phyloP scores from a whole-genome alignment of 371 early-diverging fungal genomes.

The Cokeromyces recurvatus region DNA sequence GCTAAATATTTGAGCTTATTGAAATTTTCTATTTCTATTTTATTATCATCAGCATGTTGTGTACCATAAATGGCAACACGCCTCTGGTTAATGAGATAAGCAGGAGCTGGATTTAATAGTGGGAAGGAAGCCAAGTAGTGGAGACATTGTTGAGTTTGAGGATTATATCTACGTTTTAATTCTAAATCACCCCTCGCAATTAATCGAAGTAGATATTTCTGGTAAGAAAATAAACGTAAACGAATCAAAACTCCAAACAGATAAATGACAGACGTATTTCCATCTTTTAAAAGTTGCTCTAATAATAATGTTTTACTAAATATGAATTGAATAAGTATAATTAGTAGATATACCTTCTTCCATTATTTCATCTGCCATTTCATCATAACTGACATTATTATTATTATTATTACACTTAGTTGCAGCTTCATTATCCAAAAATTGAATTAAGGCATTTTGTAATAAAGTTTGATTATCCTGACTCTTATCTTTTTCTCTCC shows the following conservation, averaged over 20 bases:
- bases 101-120: constrained; percentile 29
- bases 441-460: constrained; percentile 43
- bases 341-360: constrained; percentile 14
- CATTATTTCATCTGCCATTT: not conserved
- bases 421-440: constrained; percentile 29
- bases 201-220: constrained; percentile 55
- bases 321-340: too few species aligned
- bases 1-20: constrained; percentile 26
- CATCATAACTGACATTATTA: too few species aligned
- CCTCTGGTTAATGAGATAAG: constrained; percentile 54
- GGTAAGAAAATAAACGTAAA: constrained; percentile 56
- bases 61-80: constrained; percentile 43
- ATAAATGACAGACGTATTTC: constrained; percentile 21
- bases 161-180: constrained; percentile 29
- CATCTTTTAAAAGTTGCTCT: not conserved
- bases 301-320: not conserved
- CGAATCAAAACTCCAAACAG: constrained; percentile 60
- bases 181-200: constrained; percentile 65
- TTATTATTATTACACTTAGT: not conserved
- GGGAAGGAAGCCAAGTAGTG: constrained; percentile 56
- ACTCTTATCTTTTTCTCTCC: constrained; percentile 36
- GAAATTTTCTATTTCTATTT: constrained; percentile 20
- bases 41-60: constrained; percentile 16
- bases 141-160: constrained; percentile 45
- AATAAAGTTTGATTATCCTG: constrained; percentile 19